Evolutionary conservation across 2,329 filamentous ascomycete genomes (phyloP).

Genomic region (Thelonectria blattea): DNA sequence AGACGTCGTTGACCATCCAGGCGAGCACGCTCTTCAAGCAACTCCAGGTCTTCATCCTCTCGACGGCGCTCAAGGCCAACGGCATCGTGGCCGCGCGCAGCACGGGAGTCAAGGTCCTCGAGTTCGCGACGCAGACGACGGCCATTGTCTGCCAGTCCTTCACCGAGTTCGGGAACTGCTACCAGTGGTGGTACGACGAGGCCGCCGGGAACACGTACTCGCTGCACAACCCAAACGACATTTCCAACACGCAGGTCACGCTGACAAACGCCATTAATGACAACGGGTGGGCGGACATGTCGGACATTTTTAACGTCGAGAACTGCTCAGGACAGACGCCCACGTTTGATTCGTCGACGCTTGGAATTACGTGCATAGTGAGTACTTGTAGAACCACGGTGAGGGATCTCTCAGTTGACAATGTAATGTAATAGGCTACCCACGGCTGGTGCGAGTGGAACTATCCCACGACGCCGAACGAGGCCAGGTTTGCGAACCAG

Average conservation of each 20-base stretch:
- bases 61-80: conserved; percentile 30
- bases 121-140: conserved; percentile 24
- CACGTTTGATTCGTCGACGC: conserved; percentile 27
- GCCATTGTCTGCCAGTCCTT: conserved; percentile 11
- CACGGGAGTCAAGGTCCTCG: conserved; percentile 29
- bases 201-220: conserved; percentile 32
- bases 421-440: neutral
- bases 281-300: conserved; percentile 35
- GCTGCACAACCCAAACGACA: conserved; percentile 34
- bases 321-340: conserved; percentile 31
- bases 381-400: too few relatives aligned
- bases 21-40: conserved; percentile 28
- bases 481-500: conserved; percentile 18
- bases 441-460: conserved; percentile 36
- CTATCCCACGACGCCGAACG: conserved; percentile 14
- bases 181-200: conserved; percentile 33
- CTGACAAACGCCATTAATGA: conserved; percentile 29
- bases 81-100: conserved; percentile 32
- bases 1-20: conserved; percentile 35
- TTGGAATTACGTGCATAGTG: conserved; percentile 31
- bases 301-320: conserved; percentile 35
- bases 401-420: too few relatives aligned
- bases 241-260: conserved; percentile 28
- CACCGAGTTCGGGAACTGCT: conserved; percentile 17
- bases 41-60: conserved; percentile 33